phyloP scores from a whole-genome alignment of 2,329 filamentous ascomycete species.

The Arachnopeziza araneosa region DNA sequence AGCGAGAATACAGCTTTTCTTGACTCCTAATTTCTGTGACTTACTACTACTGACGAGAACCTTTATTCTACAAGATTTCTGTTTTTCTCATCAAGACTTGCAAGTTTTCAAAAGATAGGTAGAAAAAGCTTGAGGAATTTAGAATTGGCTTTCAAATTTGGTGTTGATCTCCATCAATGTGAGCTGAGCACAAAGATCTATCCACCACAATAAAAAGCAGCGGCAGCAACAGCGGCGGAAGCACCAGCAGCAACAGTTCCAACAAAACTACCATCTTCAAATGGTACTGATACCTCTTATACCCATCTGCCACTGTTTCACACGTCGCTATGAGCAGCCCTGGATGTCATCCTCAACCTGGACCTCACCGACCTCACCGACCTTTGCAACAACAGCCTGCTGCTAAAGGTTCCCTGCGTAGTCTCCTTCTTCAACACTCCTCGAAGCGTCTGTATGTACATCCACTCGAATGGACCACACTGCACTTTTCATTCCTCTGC shows the following conservation, averaged over 20 bases:
- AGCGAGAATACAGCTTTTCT: too few relatives aligned
- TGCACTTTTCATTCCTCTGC: neutral
- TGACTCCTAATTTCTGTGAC: too few relatives aligned
- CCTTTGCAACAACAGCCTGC: neutral
- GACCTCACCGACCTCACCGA: neutral
- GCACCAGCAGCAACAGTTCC: neutral
- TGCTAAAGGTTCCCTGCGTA: conserved; percentile 1
- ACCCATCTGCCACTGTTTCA: neutral
- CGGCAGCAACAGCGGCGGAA: neutral
- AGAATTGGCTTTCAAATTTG: too few relatives aligned
- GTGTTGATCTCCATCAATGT: too few relatives aligned
- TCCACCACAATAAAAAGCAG: conserved; percentile 1
- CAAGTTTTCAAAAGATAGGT: too few relatives aligned
- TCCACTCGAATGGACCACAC: conserved; percentile 2
- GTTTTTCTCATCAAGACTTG: too few relatives aligned
- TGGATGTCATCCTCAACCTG: neutral
- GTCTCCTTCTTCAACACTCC: neutral
- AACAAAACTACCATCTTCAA: conserved; percentile 1
- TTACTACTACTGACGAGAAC: too few relatives aligned
- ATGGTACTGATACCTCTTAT: too few relatives aligned
- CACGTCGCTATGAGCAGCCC: neutral
- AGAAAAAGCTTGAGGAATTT: too few relatives aligned
- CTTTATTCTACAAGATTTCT: too few relatives aligned
- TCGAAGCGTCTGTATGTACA: conserved; percentile 1
- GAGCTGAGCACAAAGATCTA: conserved; percentile 1